These are phyloP conservation scores for Xylaria telfairii DNA, from an alignment of 495 filamentous ascomycete species.

Conservation along the genomic window DNA sequence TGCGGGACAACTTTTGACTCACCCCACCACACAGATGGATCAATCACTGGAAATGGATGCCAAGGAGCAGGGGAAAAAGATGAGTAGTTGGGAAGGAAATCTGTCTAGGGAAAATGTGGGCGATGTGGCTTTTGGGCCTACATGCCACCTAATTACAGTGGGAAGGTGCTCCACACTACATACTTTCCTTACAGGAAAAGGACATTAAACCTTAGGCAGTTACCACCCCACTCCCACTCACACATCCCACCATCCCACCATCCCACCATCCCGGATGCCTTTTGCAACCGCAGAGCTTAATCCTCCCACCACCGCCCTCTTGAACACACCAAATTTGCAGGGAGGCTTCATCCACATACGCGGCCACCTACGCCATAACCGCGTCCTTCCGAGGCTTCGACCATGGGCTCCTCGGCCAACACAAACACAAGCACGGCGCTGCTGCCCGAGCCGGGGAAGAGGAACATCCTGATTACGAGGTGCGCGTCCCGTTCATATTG, in stretches of 20 bases:
- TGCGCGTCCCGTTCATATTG: not conserved
- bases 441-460: slow-evolving; percentile 25
- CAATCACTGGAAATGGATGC: no score
- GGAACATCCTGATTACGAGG: slow-evolving; percentile 24
- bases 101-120: no score
- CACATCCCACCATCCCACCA: not conserved
- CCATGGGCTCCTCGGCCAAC: slow-evolving; percentile 12
- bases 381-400: not conserved
- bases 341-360: not conserved
- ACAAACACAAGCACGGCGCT: no score
- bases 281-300: not conserved
- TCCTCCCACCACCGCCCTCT: not conserved
- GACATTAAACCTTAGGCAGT: no score
- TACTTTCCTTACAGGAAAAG: no score
- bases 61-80: no score
- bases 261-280: not conserved
- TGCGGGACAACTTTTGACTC: slow-evolving; percentile 4
- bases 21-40: no score
- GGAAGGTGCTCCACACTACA: no score
- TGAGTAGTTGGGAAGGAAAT: no score
- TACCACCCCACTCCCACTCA: no score
- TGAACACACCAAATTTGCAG: not conserved
- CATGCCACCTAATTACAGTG: no score
- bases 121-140: no score
- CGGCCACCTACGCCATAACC: not conserved